Evolutionary conservation across 108 stramenopile genomes (phyloP), one percentile per base, ranked within the genome.

Genomic region (Cyclostephanos tholiformis): DNA sequence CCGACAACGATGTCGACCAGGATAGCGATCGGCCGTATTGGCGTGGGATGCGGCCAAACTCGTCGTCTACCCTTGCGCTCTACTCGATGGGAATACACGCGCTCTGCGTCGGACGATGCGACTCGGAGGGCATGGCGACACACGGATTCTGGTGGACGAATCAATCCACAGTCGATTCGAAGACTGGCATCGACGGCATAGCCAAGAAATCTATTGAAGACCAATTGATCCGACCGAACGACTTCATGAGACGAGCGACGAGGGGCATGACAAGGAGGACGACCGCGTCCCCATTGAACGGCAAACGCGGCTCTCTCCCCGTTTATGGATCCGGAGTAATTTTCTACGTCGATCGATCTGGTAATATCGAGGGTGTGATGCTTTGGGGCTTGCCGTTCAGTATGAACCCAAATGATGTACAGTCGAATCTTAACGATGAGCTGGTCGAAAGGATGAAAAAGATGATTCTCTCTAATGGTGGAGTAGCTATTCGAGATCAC

Each of bases 121-220:
- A 95, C 69, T 85, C 90, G n/a, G 86, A 90, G 44, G 65, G 82
- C 60, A 80, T 86, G 69, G 75, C 86, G 6, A 95, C 94, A 0
- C 87, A 90, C 49, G 91, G 83, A 20, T 91, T 90, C 68, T 95
- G 89, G 89, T 95, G 94, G 94, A 95, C 94, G 12, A 95, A 61
- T 27, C 84, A 84, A 66, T 83, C 83, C 27, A 71, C 44, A 38
- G 50, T 43, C 13, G 67, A 61, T 22, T 57, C 29, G 10, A 53
- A 36, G 25, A 74, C 27, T 63, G 46, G 38, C 23, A 72, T 65
- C 38, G 59, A 17, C 43, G 64, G 43, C 20, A 41, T 16, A 0
- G 12, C 44, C 17, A 52, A 32, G 8, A 63, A 23, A 4, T 32
- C 17, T 39, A 56, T 22, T 35, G 26, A 14, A 29, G 46, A 35